A percentile compares a stretch with the other conserved stretches of the same genome.
Evolutionary conservation across 441 rosid species (phyloP).

Genomic region (Eutrema salsugineum): DNA sequence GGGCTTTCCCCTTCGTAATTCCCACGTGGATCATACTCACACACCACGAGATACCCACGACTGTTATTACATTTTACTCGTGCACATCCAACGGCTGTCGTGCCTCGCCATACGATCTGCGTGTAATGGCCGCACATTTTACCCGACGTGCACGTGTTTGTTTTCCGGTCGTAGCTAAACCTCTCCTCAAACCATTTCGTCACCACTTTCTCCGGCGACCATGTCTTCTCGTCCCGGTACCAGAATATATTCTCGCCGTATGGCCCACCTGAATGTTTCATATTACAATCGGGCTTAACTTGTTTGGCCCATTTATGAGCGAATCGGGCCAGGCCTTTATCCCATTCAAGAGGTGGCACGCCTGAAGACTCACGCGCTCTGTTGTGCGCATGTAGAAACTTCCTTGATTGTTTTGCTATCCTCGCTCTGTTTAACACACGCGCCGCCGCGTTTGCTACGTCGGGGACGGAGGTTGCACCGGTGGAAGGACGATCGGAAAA

Average conservation of each 20-base stretch:
- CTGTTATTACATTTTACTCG: slow-evolving; percentile 21
- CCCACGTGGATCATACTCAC: slow-evolving; percentile 56
- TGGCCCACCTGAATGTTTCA: slow-evolving; percentile 42
- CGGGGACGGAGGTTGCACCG: neutral
- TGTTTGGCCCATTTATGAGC: slow-evolving; percentile 41
- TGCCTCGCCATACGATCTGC: slow-evolving; percentile 50
- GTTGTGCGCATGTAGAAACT: slow-evolving; percentile 48
- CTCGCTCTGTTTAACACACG: slow-evolving; percentile 13
- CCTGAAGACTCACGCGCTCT: slow-evolving; percentile 22
- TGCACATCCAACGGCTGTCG: slow-evolving; percentile 43
- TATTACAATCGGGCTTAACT: slow-evolving; percentile 35
- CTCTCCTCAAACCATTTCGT: slow-evolving; percentile 41
- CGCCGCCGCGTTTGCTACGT: neutral
- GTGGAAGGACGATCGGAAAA: neutral
- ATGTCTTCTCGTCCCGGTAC: slow-evolving; percentile 27
- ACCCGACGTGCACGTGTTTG: slow-evolving; percentile 32
- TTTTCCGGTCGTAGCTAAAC: slow-evolving; percentile 12
- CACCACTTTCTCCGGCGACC: slow-evolving; percentile 45
- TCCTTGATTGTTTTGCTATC: neutral
- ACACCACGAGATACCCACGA: slow-evolving; percentile 37
- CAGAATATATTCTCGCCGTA: slow-evolving; percentile 60
- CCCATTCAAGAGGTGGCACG: slow-evolving; percentile 42
- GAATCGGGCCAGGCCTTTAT: slow-evolving; percentile 34
- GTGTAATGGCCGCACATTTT: slow-evolving; percentile 58
- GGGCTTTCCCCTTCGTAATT: slow-evolving; percentile 45